Conservation (phyloP, 2,329 filamentous ascomycete genomes). For the Albophoma yamanashiensis region DNA sequence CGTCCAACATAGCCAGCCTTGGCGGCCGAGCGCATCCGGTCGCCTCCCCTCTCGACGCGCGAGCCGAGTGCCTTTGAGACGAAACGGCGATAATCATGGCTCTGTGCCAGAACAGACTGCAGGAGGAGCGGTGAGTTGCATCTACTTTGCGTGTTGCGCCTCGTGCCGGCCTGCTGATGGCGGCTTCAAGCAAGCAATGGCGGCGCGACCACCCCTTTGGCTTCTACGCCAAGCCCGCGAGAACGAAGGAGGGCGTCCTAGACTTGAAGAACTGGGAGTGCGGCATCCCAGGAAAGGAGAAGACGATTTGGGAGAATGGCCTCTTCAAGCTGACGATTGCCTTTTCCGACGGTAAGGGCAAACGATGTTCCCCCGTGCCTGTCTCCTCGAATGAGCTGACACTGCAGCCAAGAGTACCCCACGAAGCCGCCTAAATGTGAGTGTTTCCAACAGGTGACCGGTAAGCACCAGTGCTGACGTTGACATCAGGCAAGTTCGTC, state of each 20-base stretch:
- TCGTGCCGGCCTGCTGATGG: slow-evolving; percentile 10
- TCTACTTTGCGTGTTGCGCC: neutral
- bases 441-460: slow-evolving; percentile 21
- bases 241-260: slow-evolving; percentile 67
- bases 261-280: slow-evolving; percentile 97
- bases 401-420: slow-evolving; percentile 64
- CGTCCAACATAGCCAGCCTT: neutral
- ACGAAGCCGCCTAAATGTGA: slow-evolving; percentile 98
- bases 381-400: neutral
- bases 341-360: slow-evolving; percentile 76
- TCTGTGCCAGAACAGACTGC: slow-evolving; percentile 76
- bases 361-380: neutral
- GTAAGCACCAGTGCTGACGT: neutral
- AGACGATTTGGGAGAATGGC: slow-evolving; percentile 97
- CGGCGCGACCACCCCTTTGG: slow-evolving; percentile 93
- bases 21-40: neutral
- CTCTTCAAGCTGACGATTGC: slow-evolving; percentile 88
- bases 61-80: neutral
- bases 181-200: slow-evolving; percentile 73
- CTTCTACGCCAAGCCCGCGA: slow-evolving; percentile 84
- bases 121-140: slow-evolving; percentile 67
- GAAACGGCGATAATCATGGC: slow-evolving; percentile 49
- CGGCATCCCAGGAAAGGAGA: slow-evolving; percentile 88
- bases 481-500: slow-evolving; percentile 72
- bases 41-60: neutral